Percentiles rank a stretch among this genome's conserved stretches.
Evolutionary conservation across 176 grass and related monocot genomes (phyloP).

Genomic region (Oryza brachyantha): DNA sequence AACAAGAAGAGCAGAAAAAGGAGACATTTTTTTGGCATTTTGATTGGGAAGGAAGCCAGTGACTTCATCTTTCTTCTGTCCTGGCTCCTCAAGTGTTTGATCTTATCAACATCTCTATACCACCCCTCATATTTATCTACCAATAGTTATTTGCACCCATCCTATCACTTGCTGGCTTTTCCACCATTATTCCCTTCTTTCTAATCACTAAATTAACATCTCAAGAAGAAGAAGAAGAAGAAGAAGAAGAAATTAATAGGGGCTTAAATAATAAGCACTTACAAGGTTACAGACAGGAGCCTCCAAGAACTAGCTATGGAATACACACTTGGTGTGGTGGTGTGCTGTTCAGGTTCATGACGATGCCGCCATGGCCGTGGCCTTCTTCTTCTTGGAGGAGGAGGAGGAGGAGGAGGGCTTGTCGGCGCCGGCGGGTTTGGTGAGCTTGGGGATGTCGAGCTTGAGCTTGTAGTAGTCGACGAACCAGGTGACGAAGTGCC

Average conservation of each 20-base stretch:
- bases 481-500: conserved; percentile 88
- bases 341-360: too few species aligned
- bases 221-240: neutral
- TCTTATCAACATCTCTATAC: conserved; percentile 51
- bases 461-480: conserved; percentile 74
- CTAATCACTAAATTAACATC: conserved; percentile 26
- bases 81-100: conserved; percentile 49
- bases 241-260: neutral
- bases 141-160: conserved; percentile 23
- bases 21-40: conserved; percentile 37
- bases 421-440: neutral
- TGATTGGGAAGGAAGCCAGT: conserved; percentile 43
- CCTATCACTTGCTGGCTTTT: conserved; percentile 20
- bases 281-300: conserved; percentile 36
- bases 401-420: conserved; percentile 17
- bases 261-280: conserved; percentile 44
- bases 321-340: conserved; percentile 38
- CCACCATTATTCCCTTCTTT: conserved; percentile 38
- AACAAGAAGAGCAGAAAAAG: neutral
- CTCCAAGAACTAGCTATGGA: conserved; percentile 48
- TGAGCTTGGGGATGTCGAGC: conserved; percentile 38
- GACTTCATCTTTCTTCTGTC: conserved; percentile 62
- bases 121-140: conserved; percentile 37
- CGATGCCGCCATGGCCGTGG: conserved; percentile 36
- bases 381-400: conserved; percentile 43